phyloP scores from a whole-genome alignment of 2,329 filamentous ascomycete genomes.

The Fusarium virguliforme region DNA sequence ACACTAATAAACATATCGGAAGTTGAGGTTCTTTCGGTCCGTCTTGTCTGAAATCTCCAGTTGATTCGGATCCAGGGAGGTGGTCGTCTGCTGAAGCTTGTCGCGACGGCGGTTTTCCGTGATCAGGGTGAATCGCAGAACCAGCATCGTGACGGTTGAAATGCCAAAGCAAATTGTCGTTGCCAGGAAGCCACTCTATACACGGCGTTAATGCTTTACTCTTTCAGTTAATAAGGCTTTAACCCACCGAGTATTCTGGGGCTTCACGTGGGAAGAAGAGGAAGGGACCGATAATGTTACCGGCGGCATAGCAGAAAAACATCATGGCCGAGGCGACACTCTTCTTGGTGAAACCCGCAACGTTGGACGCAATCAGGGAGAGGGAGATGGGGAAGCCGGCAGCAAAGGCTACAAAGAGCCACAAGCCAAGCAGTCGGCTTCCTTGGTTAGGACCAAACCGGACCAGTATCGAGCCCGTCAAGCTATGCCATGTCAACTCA shows the following conservation, averaged over 20 bases:
- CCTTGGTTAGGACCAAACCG: conserved; percentile 41
- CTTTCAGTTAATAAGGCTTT: accelerated
- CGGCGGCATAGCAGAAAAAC: conserved; percentile 45
- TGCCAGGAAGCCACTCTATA: conserved; percentile 44
- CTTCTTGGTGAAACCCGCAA: conserved; percentile 48
- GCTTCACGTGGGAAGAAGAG: conserved; percentile 43
- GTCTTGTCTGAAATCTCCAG: conserved; percentile 45
- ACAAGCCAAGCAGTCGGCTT: conserved; percentile 33
- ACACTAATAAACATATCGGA: conserved; percentile 45
- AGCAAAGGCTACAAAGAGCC: conserved; percentile 44
- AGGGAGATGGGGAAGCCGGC: conserved; percentile 42
- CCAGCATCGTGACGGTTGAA: conserved; percentile 35
- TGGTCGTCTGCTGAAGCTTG: conserved; percentile 15
- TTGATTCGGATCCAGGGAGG: not conserved
- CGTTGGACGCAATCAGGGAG: conserved; percentile 45
- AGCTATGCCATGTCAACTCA: conserved; percentile 1
- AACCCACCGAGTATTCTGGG: conserved; percentile 42
- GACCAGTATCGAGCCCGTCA: conserved; percentile 43
- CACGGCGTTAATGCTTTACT: not conserved
- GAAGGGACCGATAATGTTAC: conserved; percentile 47
- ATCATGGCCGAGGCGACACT: conserved; percentile 46
- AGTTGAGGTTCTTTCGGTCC: conserved; percentile 37
- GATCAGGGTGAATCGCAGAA: conserved; percentile 32
- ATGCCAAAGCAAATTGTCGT: conserved; percentile 44
- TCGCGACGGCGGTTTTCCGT: conserved; percentile 41